Percentiles rank a stretch among this genome's conserved stretches.
phyloP scores from a whole-genome alignment of 2,329 filamentous ascomycete genomes.

The Sporothrix luriei region DNA sequence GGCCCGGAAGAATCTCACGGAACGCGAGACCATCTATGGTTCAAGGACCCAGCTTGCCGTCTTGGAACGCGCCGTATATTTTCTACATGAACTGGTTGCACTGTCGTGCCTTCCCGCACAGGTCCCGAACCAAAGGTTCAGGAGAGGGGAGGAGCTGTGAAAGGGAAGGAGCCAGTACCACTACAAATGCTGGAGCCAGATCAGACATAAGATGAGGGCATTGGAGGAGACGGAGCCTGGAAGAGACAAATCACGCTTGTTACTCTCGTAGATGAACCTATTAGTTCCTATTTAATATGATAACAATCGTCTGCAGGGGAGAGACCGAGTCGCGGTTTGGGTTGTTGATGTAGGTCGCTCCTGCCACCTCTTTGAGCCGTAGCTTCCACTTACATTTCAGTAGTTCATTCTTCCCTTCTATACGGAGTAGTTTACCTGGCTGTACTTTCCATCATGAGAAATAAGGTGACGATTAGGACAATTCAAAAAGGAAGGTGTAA shows the following conservation, averaged over 20 bases:
- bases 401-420: background rate
- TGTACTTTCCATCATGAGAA: background rate
- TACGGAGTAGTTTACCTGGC: background rate
- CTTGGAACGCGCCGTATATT: background rate
- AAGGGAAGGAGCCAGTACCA: background rate
- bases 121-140: slow-evolving; percentile 19
- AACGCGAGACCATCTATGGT: background rate
- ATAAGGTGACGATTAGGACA: background rate
- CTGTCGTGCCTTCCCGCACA: slow-evolving; percentile 20
- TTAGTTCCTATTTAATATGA: background rate
- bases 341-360: too few species aligned
- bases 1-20: background rate
- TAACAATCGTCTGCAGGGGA: background rate
- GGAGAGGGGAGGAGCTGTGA: slow-evolving; percentile 1
- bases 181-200: background rate
- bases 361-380: background rate
- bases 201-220: background rate
- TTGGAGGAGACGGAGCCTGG: background rate
- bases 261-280: background rate
- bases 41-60: background rate
- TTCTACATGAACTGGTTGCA: slow-evolving; percentile 23
- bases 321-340: background rate
- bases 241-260: too few species aligned
- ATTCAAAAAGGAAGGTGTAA: background rate
- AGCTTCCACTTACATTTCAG: background rate